A percentile compares a stretch with the other conserved stretches of the same genome.
Conservation (phyloP, 2,329 filamentous ascomycete genomes). For the Cryoendolithus antarcticus region DNA sequence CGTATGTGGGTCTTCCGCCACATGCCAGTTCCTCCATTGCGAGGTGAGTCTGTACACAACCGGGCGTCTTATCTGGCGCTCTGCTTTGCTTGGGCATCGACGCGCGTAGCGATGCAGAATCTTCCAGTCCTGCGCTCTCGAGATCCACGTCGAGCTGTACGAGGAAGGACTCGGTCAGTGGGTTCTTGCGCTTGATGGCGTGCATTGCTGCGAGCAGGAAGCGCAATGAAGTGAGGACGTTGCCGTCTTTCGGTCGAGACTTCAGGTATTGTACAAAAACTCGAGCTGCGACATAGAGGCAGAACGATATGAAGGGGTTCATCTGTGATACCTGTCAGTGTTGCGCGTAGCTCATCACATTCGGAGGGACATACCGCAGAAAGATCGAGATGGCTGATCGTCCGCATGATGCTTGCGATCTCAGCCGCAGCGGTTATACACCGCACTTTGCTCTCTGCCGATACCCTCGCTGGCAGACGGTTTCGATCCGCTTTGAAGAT, state of each 20-base stretch:
- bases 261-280: conserved; percentile 97
- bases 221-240: conserved; percentile 66
- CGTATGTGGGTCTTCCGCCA: conserved; percentile 6
- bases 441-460: conserved; percentile 79
- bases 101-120: conserved; percentile 13
- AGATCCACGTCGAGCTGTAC: conserved; percentile 89
- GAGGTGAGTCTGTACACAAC: conserved; percentile 10
- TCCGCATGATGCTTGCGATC: conserved; percentile 88
- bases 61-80: conserved; percentile 5
- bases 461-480: conserved; percentile 60
- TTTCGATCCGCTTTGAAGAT: conserved; percentile 96
- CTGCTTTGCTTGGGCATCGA: conserved; percentile 6
- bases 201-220: conserved; percentile 88
- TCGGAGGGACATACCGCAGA: conserved; percentile 66
- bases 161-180: conserved; percentile 85
- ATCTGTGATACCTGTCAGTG: conserved; percentile 44
- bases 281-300: conserved; percentile 85
- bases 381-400: conserved; percentile 82
- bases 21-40: conserved; percentile 3
- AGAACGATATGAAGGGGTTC: conserved; percentile 93
- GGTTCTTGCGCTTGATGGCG: conserved; percentile 74
- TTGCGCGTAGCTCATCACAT: no score
- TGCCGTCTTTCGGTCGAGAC: conserved; percentile 73
- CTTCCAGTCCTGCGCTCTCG: conserved; percentile 53
- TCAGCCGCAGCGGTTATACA: conserved; percentile 91